Conservation (phyloP, 2,329 filamentous ascomycete genomes). For the Pseudogymnoascus sp. region DNA sequence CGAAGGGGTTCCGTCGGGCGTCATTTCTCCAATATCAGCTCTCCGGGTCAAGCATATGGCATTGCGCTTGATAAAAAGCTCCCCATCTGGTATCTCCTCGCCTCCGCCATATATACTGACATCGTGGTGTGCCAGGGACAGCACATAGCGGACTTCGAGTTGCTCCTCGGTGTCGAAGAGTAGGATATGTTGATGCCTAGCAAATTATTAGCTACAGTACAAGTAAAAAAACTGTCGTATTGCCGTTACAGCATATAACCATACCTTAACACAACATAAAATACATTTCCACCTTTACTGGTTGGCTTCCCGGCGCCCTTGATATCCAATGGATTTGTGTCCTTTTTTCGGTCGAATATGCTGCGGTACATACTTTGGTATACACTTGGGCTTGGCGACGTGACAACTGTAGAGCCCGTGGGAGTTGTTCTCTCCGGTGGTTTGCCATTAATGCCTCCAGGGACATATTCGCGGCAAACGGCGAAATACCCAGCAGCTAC, state of each 20-base stretch:
- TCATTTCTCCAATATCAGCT: conserved; percentile 43
- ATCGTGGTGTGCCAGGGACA: conserved; percentile 81
- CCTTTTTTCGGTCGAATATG: conserved; percentile 76
- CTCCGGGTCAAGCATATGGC: conserved; percentile 73
- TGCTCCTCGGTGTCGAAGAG: conserved; percentile 94
- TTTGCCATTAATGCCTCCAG: conserved; percentile 85
- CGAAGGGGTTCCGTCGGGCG: conserved; percentile 49
- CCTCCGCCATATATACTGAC: conserved; percentile 79
- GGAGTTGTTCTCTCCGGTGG: conserved; percentile 81
- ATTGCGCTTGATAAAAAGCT: conserved; percentile 92
- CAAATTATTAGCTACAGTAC: conserved; percentile 12
- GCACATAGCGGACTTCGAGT: conserved; percentile 90
- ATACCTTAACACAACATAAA: conserved; percentile 83
- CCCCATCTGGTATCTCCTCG: conserved; percentile 73
- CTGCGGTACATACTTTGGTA: conserved; percentile 98
- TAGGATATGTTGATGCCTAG: conserved; percentile 88
- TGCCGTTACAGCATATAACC: conserved; percentile 10
- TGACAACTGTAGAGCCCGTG: conserved; percentile 64
- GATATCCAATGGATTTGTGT: conserved; percentile 26
- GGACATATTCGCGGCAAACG: conserved; percentile 87
- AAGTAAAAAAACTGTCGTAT: conserved; percentile 11
- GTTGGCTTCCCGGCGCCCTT: conserved; percentile 26
- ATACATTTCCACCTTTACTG: conserved; percentile 72
- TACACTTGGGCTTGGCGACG: conserved; percentile 79
- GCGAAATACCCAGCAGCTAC: conserved; percentile 88